phyloP scores from a whole-genome alignment of 2,329 filamentous ascomycete species.

The Sclerotinia sclerotiorum region DNA sequence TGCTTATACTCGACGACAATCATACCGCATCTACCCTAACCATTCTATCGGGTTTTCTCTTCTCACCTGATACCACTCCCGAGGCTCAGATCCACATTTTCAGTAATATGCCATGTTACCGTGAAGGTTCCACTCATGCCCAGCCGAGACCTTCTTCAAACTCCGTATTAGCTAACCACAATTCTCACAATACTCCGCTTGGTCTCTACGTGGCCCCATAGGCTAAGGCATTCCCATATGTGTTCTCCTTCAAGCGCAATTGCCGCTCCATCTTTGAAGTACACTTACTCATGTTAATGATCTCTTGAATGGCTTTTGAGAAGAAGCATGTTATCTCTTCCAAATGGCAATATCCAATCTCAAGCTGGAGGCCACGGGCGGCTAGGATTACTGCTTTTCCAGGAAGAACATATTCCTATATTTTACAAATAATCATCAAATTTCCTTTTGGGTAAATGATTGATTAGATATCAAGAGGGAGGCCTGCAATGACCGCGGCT shows the following conservation, averaged over 20 bases:
- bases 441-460: background rate
- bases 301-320: background rate
- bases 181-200: background rate
- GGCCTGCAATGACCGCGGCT: background rate
- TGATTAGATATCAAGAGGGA: background rate
- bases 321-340: background rate
- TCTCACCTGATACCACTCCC: background rate
- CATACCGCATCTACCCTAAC: background rate
- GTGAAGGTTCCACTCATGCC: conserved; percentile 6
- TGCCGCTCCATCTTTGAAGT: background rate
- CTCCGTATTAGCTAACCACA: background rate
- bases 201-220: background rate
- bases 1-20: background rate
- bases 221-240: background rate
- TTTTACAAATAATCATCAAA: background rate
- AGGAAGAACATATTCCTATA: background rate
- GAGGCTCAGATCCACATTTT: background rate
- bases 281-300: background rate
- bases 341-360: background rate
- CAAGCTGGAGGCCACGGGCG: background rate
- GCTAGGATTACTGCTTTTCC: background rate
- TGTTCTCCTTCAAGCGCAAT: background rate
- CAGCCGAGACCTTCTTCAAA: background rate
- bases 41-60: background rate
- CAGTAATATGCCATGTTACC: background rate